Evolutionary conservation across 169 alveolate species (phyloP).

Genomic region (Fabrea salina): DNA sequence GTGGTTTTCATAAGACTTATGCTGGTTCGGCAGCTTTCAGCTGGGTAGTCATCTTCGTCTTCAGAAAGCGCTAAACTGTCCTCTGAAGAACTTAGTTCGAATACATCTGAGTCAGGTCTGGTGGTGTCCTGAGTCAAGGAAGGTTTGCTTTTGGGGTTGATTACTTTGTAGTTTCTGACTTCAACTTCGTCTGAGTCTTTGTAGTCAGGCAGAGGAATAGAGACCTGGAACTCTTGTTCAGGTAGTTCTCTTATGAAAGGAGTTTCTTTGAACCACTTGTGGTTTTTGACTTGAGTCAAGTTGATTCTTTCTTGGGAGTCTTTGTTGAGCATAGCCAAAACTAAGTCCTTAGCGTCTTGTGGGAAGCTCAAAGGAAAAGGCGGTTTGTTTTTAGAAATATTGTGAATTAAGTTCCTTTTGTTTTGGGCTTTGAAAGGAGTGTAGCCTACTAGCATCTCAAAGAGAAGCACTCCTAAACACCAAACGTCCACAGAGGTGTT

Average conservation of each 20-base stretch:
- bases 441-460: constrained; percentile 46
- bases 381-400: constrained; percentile 4
- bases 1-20: too few species aligned
- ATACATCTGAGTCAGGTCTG: too few species aligned
- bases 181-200: not conserved
- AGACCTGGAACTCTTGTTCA: not conserved
- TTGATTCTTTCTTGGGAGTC: constrained; percentile 25
- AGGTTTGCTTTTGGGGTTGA: too few species aligned
- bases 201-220: constrained; percentile 20
- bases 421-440: constrained; percentile 30
- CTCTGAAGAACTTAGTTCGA: too few species aligned
- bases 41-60: too few species aligned
- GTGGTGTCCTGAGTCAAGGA: too few species aligned
- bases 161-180: not conserved
- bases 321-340: not conserved
- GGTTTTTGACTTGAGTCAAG: constrained; percentile 54
- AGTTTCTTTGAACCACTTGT: constrained; percentile 61
- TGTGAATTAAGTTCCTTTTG: not conserved
- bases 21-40: too few species aligned
- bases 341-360: not conserved
- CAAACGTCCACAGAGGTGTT: constrained; percentile 49
- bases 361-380: constrained; percentile 28
- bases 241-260: constrained; percentile 8
- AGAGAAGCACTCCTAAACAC: constrained; percentile 55
- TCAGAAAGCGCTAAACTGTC: too few species aligned